These are phyloP conservation scores for Hypoxylon sp. DNA, from an alignment of 2,329 filamentous ascomycete genomes.

Conservation along the genomic window DNA sequence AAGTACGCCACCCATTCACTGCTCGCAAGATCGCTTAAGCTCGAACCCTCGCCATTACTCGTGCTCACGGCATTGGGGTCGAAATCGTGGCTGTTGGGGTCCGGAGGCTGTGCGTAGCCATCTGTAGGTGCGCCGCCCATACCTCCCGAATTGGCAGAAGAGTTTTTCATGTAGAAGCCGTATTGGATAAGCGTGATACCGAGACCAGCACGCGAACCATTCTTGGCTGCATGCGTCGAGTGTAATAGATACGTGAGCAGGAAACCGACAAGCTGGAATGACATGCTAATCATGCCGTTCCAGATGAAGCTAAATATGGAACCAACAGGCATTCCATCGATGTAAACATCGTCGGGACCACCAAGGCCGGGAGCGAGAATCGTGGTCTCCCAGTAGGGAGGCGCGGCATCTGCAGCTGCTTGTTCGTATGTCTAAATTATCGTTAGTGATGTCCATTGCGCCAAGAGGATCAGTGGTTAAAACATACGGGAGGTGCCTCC, in stretches of 20 bases:
- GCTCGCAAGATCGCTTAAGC: slow-evolving; percentile 73
- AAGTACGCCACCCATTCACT: slow-evolving; percentile 92
- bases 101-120: slow-evolving; percentile 78
- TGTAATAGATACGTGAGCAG: slow-evolving; percentile 97
- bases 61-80: slow-evolving; percentile 76
- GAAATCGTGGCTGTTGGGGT: slow-evolving; percentile 93
- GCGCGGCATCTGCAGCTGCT: slow-evolving; percentile 94
- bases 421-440: slow-evolving; percentile 90
- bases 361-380: slow-evolving; percentile 93
- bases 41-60: slow-evolving; percentile 58
- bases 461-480: not conserved
- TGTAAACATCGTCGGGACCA: slow-evolving; percentile 94
- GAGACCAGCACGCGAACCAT: slow-evolving; percentile 93
- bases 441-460: slow-evolving; percentile 50
- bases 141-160: slow-evolving; percentile 60
- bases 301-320: slow-evolving; percentile 89
- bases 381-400: slow-evolving; percentile 99
- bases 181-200: slow-evolving; percentile 97
- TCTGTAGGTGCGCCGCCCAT: slow-evolving; percentile 65
- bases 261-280: slow-evolving; percentile 97
- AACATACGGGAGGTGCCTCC: slow-evolving; percentile 90
- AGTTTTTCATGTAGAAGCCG: slow-evolving; percentile 92
- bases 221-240: slow-evolving; percentile 98
- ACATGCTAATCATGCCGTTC: slow-evolving; percentile 97
- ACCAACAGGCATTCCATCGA: slow-evolving; percentile 94